Base-by-base conservation (phyloP, 2,329 filamentous ascomycete genomes). In the Ceratocystis ficicola region DNA sequence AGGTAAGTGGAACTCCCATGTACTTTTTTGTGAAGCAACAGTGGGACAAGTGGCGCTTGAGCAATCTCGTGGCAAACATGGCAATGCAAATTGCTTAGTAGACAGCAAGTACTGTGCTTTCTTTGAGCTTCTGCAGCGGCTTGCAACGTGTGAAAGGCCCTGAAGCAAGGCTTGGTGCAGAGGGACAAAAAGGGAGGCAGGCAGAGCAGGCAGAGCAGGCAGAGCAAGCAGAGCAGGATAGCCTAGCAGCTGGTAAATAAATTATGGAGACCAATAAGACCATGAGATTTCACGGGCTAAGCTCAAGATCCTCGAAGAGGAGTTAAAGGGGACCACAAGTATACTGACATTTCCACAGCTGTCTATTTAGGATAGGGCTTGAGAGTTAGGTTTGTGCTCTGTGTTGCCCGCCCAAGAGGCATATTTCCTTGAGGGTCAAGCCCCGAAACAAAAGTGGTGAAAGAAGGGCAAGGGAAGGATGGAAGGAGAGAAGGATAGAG, bases 351-450 rank as follows among this genome's bases (percentile, higher is more conserved):
- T 36, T 59, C 22, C 55, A 59, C 55, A 36, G 52, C 22, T 32
- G 12, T 57, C 52, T 28, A 30, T 30, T 25, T 32, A 57, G 55
- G 28, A 36, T 59, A 59, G 55, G 55, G 55, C 55, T 59, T 36
- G 36, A 36, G 30, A 59, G 55, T 59, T 59, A 59, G 55, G 55
- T 59, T 59, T 59, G 55, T 59, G 55, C 12, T 20, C 36, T 59
- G 55, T 36, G 55, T 36, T 59, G 30, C 25, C 55, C n/a, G 30
- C 25, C 55, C n/a, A 17, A 32, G 30, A 36, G 32, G 15, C 20
- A 59, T 36, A 59, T 36, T 41, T 15, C 28, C 55, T 59, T 32
- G n/a, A 17, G 55, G 55, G 32, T 59, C 20, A 59, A 59, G 55
- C 28, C 55, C 28, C 55, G 28, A 20, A 36, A n/a, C 15, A 30